phyloP scores from a whole-genome alignment of 2,329 filamentous ascomycete genomes.

The Gnomoniopsis sp. region DNA sequence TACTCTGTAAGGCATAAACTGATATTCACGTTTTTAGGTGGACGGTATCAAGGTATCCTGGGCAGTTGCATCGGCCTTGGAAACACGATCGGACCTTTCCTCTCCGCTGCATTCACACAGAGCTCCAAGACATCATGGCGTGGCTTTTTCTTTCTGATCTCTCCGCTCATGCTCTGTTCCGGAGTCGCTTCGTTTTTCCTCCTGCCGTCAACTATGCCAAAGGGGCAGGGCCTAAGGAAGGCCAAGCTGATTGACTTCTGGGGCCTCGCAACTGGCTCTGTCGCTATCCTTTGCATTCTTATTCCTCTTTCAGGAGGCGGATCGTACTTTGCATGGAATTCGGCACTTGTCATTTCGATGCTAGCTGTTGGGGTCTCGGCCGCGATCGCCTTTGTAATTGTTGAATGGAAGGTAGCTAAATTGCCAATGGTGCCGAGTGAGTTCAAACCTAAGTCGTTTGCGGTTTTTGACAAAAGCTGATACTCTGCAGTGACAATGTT shows the following conservation, averaged over 20 bases:
- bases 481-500: constrained; percentile 33
- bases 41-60: constrained; percentile 34
- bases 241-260: constrained; percentile 48
- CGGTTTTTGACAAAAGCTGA: background rate
- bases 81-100: constrained; percentile 43
- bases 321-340: constrained; percentile 49
- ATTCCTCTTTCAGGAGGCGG: constrained; percentile 56
- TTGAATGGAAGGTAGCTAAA: constrained; percentile 49
- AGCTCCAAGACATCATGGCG: constrained; percentile 18
- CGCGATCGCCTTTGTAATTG: constrained; percentile 43
- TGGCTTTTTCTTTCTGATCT: constrained; percentile 42
- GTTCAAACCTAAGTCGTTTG: background rate
- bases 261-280: constrained; percentile 44
- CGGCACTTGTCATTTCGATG: constrained; percentile 55
- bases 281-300: constrained; percentile 50
- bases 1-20: no score
- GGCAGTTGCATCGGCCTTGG: constrained; percentile 41
- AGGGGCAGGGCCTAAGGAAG: constrained; percentile 39
- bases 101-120: constrained; percentile 42
- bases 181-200: constrained; percentile 38
- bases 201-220: constrained; percentile 44
- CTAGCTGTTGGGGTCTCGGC: constrained; percentile 44
- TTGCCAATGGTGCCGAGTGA: constrained; percentile 46
- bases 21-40: constrained; percentile 9
- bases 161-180: constrained; percentile 41